Evolutionary conservation across 2,329 filamentous ascomycete genomes (phyloP).

Genomic region (Gaeumannomyces tritici): DNA sequence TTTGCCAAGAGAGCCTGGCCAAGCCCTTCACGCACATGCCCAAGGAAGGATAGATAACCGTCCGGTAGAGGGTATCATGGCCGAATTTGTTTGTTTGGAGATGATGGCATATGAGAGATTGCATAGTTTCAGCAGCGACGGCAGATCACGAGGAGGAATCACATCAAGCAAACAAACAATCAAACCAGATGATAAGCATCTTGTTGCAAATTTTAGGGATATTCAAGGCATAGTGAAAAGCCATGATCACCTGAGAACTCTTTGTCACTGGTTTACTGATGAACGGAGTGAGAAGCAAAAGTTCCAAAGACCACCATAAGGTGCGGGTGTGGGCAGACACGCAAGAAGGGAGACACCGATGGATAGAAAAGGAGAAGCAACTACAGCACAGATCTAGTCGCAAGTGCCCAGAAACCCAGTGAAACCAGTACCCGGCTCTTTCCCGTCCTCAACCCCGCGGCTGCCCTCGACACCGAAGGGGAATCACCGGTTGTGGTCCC

Average conservation of each 20-base stretch:
- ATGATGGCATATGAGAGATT: background rate
- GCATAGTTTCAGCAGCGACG: background rate
- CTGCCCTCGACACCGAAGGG: background rate
- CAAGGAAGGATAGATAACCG: constrained; percentile 27
- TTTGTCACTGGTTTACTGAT: no score
- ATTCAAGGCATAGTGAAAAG: no score
- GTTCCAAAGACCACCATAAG: background rate
- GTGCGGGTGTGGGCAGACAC: background rate
- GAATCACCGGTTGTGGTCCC: background rate
- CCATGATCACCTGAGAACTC: no score
- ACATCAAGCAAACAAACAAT: background rate
- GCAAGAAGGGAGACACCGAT: background rate
- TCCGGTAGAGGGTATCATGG: no score
- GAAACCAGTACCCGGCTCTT: background rate
- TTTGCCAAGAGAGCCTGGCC: constrained; percentile 56
- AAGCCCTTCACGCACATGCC: constrained; percentile 58
- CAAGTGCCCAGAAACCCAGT: background rate
- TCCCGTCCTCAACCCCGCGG: background rate
- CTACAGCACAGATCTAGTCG: background rate
- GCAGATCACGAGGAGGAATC: background rate
- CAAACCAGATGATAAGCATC: no score
- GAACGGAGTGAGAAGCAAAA: background rate
- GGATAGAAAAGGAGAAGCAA: background rate
- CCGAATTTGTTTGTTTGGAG: background rate
- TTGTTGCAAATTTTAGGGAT: no score